Evolutionary conservation across 2,329 filamentous ascomycete genomes (phyloP).

Genomic region (Graphilbum sp.): DNA sequence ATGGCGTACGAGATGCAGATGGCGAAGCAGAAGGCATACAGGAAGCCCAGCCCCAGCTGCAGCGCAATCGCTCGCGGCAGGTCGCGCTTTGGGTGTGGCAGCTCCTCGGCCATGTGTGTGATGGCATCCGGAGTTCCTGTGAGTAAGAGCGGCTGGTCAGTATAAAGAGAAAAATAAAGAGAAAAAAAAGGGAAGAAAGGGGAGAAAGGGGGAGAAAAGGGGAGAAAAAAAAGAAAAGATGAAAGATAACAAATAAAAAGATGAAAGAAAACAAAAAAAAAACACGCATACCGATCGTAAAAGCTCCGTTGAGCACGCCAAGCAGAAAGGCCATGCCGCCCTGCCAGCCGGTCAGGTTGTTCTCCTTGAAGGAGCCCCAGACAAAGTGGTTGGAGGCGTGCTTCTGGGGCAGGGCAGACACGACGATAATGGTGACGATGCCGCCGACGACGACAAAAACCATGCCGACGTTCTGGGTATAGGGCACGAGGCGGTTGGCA

Average conservation of each 20-base stretch:
- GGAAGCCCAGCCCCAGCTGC: conserved; percentile 27
- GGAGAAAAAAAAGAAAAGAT: too few relatives aligned
- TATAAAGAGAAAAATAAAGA: neutral
- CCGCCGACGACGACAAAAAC: conserved; percentile 37
- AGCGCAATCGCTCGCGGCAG: conserved; percentile 34
- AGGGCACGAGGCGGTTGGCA: conserved; percentile 37
- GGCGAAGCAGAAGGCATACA: conserved; percentile 34
- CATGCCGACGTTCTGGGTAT: conserved; percentile 34
- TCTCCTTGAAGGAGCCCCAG: conserved; percentile 30
- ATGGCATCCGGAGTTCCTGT: conserved; percentile 45
- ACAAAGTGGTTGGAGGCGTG: conserved; percentile 36
- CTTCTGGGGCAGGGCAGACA: conserved; percentile 31
- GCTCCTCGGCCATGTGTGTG: conserved; percentile 45
- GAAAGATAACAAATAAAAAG: neutral
- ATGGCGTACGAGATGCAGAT: conserved; percentile 37
- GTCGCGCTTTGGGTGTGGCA: conserved; percentile 28
- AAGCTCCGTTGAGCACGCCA: conserved; percentile 51
- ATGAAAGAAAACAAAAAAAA: neutral
- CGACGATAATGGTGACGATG: conserved; percentile 35
- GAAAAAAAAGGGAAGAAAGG: too few relatives aligned
- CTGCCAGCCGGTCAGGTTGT: conserved; percentile 34
- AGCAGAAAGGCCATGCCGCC: conserved; percentile 47
- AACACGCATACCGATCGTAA: conserved; percentile 30
- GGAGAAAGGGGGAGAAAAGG: too few relatives aligned
- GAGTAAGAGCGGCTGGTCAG: neutral